phyloP scores from a whole-genome alignment of 2,329 filamentous ascomycete genomes.

The Fusarium devonianum region DNA sequence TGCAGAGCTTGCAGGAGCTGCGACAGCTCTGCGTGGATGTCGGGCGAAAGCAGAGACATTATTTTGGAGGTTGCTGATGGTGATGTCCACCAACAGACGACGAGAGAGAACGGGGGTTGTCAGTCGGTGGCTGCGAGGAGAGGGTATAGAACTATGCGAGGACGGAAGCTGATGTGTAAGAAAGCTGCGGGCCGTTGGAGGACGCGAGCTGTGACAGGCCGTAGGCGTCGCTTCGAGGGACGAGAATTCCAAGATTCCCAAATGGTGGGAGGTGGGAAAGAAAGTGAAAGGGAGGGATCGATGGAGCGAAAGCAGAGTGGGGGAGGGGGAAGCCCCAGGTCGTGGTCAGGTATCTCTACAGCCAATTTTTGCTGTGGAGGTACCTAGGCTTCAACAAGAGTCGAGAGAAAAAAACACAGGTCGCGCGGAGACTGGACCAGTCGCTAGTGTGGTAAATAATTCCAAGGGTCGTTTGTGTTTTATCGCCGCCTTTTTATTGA shows the following conservation, averaged over 20 bases:
- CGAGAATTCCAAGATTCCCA: conserved; percentile 37
- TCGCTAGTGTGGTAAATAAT: conserved; percentile 28
- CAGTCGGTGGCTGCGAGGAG: conserved; percentile 18
- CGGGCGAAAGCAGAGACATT: conserved; percentile 87
- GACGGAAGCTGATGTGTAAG: conserved; percentile 1
- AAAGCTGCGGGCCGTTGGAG: conserved; percentile 34
- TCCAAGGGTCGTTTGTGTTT: conserved; percentile 9
- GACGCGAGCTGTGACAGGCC: conserved; percentile 30
- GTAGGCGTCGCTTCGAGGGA: conserved; percentile 25
- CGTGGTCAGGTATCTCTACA: conserved; percentile 12
- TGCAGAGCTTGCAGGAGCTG: conserved; percentile 89
- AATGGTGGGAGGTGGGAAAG: conserved; percentile 36
- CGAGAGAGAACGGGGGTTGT: conserved; percentile 18
- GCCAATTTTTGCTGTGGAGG: conserved; percentile 13
- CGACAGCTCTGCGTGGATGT: conserved; percentile 83
- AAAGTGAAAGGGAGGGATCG: conserved; percentile 37
- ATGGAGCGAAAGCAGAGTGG: conserved; percentile 38
- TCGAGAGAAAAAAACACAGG: conserved; percentile 34
- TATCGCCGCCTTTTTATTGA: conserved; percentile 6
- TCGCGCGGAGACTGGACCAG: conserved; percentile 24
- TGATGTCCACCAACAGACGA: conserved; percentile 44
- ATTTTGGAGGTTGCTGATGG: conserved; percentile 40
- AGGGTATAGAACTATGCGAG: conserved; percentile 3
- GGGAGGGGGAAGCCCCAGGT: conserved; percentile 38
- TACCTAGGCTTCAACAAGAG: conserved; percentile 21